Conservation (phyloP, 805 yeast genomes). For the Lachancea waltii region DNA sequence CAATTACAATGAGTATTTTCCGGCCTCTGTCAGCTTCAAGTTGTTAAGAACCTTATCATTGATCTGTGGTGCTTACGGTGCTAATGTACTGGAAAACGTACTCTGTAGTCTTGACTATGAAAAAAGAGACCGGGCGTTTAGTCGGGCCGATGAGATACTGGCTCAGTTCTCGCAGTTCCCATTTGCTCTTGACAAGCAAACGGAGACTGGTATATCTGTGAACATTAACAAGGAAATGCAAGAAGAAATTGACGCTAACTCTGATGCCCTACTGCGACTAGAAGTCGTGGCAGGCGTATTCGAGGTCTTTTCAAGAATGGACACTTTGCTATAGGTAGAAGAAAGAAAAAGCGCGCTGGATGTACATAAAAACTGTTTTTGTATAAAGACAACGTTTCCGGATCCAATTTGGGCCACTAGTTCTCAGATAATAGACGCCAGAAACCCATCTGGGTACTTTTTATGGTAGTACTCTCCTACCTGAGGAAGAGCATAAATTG, state of each 20-base stretch:
- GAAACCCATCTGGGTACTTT: conserved; percentile 17
- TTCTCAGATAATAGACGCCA: conserved; percentile 9
- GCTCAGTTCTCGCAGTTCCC: conserved; percentile 82
- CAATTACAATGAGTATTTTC: conserved; percentile 56
- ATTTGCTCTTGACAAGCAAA: conserved; percentile 48
- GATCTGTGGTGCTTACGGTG: conserved; percentile 88
- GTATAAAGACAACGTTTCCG: too few species aligned
- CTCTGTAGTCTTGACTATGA: conserved; percentile 71
- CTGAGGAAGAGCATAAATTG: conserved; percentile 15
- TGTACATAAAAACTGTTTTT: too few species aligned
- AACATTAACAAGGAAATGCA: conserved; percentile 47
- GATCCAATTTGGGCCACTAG: too few species aligned
- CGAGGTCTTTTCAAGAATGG: conserved; percentile 87
- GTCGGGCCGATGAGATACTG: conserved; percentile 88
- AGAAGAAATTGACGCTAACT: conserved; percentile 39
- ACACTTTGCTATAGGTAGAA: conserved; percentile 66
- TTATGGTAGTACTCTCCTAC: conserved; percentile 17
- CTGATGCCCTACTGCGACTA: conserved; percentile 53
- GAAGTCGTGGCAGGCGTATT: conserved; percentile 92
- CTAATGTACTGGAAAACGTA: conserved; percentile 91
- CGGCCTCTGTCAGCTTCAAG: conserved; percentile 59
- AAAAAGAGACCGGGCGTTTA: conserved; percentile 84
- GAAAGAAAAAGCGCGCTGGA: too few species aligned
- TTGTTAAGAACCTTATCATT: conserved; percentile 73
- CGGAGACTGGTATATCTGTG: conserved; percentile 63